Evolutionary conservation across 768 basidiomycete species (phyloP), one percentile per base, ranked within the genome.

Genomic region (Melanogaster broomeanus): DNA sequence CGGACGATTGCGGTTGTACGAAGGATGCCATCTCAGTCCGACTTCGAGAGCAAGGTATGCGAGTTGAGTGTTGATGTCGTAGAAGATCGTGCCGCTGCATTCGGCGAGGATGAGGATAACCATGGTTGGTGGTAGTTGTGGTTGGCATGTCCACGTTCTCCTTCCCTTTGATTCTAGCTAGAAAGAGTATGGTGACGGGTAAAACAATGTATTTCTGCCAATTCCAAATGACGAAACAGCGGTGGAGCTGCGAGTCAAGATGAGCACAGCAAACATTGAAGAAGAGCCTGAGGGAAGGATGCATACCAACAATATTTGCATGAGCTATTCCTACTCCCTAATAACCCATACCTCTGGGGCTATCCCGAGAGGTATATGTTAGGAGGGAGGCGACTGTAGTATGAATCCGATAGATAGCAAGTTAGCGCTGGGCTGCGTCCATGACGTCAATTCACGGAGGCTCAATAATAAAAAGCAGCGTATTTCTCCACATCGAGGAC

Each of bases 1-100:
- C 18, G 45, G 41, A 44, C 55, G 31, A 49, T 65, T 60, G 35
- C 58, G 54, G 45, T 52, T 40, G 56, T 69, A 63, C 52, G 74
- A 64, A 59, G 78, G 67, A 61, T 71, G 61, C 56, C 72, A 66
- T 70, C 79, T 73, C 18, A 66, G 47, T 15, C 60, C 62, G 4
- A 72, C 45, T 18, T 69, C 53, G 21, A 72, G 50, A 28, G 48
- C 61, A 39, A 65, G 65, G 48, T 71, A 73, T 3, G 60, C 58
- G 18, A 69, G 34, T 33, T 65, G 50, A 21, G 53, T 40, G 43
- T 51, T 46, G 45, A 64, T 42, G 40, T 61, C 48, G 41, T 54
- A 64, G 51, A 67, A 61, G 27, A 56, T 18, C 13, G 43, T 22
- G 15, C 50, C 50, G 3, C 27, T 51, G 4, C 59, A 34, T 48